Evolutionary conservation across 768 basidiomycete genomes (phyloP).

Genomic region (Tricholoma saponaceum): DNA sequence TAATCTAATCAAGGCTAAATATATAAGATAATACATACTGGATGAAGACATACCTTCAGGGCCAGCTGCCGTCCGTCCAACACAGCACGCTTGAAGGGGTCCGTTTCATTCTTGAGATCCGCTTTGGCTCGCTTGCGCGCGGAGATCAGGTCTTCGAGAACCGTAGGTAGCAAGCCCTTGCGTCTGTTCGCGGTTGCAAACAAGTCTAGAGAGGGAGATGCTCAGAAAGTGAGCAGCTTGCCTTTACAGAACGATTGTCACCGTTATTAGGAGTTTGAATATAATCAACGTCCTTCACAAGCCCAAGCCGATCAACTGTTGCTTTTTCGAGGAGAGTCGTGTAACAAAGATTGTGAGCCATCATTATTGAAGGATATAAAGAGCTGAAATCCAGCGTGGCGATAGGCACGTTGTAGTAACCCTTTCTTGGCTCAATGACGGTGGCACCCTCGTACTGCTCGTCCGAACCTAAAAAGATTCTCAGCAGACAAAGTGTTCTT

Average conservation of each 20-base stretch:
- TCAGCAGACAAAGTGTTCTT: neutral
- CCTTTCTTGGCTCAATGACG: slow-evolving; percentile 94
- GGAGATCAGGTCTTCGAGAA: slow-evolving; percentile 89
- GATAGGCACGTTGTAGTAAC: slow-evolving; percentile 95
- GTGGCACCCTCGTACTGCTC: slow-evolving; percentile 99
- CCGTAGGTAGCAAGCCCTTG: slow-evolving; percentile 87
- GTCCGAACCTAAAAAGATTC: slow-evolving; percentile 58
- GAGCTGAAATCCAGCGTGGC: slow-evolving; percentile 99
- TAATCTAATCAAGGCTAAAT: slow-evolving; percentile 56
- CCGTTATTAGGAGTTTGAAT: slow-evolving; percentile 95
- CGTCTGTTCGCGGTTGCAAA: slow-evolving; percentile 72
- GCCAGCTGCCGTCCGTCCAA: slow-evolving; percentile 96
- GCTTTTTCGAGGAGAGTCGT: slow-evolving; percentile 86
- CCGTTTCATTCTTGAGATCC: slow-evolving; percentile 94
- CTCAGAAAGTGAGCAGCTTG: neutral
- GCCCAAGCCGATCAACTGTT: slow-evolving; percentile 71
- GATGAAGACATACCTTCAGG: slow-evolving; percentile 61
- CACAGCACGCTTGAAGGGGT: slow-evolving; percentile 96
- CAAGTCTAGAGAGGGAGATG: slow-evolving; percentile 51
- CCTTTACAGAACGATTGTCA: slow-evolving; percentile 22
- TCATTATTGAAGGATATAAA: slow-evolving; percentile 99
- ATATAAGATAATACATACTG: neutral
- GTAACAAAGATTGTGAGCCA: slow-evolving; percentile 99
- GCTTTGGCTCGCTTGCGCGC: slow-evolving; percentile 94
- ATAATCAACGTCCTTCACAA: slow-evolving; percentile 87